Percentiles rank a stretch among this genome's conserved stretches.
These are phyloP conservation scores for Cladosporium sp. DNA, from an alignment of 2,329 filamentous ascomycete species.

Conservation along the genomic window DNA sequence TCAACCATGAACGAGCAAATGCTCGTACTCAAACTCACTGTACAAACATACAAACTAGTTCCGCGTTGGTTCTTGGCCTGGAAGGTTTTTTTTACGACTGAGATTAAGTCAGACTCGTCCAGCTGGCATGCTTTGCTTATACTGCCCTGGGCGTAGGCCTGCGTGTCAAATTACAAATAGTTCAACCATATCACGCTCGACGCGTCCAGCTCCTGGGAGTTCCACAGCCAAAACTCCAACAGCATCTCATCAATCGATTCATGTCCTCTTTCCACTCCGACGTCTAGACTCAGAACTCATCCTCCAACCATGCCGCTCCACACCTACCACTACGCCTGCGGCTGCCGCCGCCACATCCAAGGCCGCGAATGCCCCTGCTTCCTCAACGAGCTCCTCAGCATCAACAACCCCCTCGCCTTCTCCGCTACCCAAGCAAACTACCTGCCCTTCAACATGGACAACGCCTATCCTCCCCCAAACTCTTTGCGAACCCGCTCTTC, in stretches of 20 bases:
- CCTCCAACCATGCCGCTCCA: slow-evolving; percentile 25
- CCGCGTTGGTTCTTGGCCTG: not conserved
- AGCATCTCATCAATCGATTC: not conserved
- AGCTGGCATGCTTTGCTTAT: not conserved
- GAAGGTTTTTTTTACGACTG: not conserved
- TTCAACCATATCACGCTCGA: not conserved
- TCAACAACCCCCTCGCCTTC: slow-evolving; percentile 24
- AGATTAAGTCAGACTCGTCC: not conserved
- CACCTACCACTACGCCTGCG: slow-evolving; percentile 29
- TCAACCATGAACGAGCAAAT: not conserved
- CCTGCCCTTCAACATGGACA: slow-evolving; percentile 24
- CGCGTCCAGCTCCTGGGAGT: not conserved
- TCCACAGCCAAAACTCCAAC: not conserved
- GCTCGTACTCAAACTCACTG: not conserved
- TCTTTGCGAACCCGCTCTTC: slow-evolving; percentile 43
- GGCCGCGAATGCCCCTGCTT: slow-evolving; percentile 28
- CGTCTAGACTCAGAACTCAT: not conserved
- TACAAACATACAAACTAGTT: not conserved
- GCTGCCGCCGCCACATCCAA: slow-evolving; percentile 26
- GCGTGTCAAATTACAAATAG: not conserved
- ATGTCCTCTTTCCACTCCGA: not conserved
- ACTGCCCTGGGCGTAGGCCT: too few relatives aligned
- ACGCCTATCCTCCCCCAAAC: not conserved
- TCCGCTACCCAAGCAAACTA: slow-evolving; percentile 16
- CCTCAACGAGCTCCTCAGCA: slow-evolving; percentile 26